Evolutionary conservation across 2,329 filamentous ascomycete genomes (phyloP), one percentile per base, ranked within the genome.

Genomic region (Monosporascus sp.): DNA sequence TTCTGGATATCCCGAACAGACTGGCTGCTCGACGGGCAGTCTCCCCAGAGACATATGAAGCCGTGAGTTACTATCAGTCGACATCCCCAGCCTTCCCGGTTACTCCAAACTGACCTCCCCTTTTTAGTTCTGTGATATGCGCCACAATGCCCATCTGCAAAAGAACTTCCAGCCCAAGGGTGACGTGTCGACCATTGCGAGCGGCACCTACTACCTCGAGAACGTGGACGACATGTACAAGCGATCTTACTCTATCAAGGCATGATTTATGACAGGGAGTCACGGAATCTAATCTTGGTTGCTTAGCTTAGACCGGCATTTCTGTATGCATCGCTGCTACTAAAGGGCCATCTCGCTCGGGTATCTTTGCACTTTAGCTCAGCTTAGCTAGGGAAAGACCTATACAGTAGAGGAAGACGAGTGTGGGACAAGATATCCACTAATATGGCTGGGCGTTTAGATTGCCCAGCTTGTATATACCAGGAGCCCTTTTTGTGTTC

Each of bases 171-270:
- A 76, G 58, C 89, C 89, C 56, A 71, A 78, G 64, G 89, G 89
- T 53, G 83, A 83, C 50, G 66, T 78, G 27, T 86, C 88, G 46
- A 88, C 82, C 61, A 80, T 94, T 53, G 68, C 70, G 55, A 73
- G 80, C 55, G 86, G 84, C 54, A 84, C 84, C 22, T 94, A 93
- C 77, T 94, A 92, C 75, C 80, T 94, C 54, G 83, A 83, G 67
- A 84, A 86, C 70, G 81, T 94, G 47, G 89, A 94, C 66, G 88
- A 90, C 63, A 90, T 90, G 88, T 94, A 89, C 85, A 85, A 88
- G 76, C 83, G 89, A 65, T 81, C 82, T 68, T 94, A 94, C 73
- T 74, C 79, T 52, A 69, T 92, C 75, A 89, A 92, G 81, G 85
- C 80, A 70, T 92, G 82, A 60, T 48, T 35, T 20, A 31, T 41